Base-by-base conservation (phyloP, 225 moss, liverwort and hornwort species). In the Climacium dendroides region DNA sequence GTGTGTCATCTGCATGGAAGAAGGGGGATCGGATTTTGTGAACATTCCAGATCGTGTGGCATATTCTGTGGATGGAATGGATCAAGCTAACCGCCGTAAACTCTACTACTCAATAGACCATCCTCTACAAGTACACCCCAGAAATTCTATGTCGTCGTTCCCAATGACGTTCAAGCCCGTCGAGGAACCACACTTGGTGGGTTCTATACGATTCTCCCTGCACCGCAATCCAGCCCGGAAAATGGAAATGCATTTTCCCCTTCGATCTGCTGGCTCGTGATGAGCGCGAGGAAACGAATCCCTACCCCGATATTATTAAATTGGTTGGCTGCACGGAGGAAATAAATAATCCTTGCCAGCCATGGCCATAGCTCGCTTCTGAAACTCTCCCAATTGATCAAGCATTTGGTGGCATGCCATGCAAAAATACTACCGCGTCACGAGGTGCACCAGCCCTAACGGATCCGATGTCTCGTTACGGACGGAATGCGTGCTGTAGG, bases 391-490 rank as follows among this genome's bases (percentile, higher is more conserved):
- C 70, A 32, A 34, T 72, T 61, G 62, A 87, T 71, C 24, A 53
- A 81, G 85, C 69, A 90, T 72, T 77, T 34, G 76, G n/a, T 58
- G 55, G 87, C 65, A 48, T 39, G 32, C 39, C 19, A 28, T 41
- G 19, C 60, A 67, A 39, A 70, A 82, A 74, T 58, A 62, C 88
- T 92, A 92, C 80, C 84, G 83, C 16, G 88, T 62, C 61, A 88
- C 75, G 61, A 83, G 90, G 19, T 86, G 83, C 52, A 52, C n/a
- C 50, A 92, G 55, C 53, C 90, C 88, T 19, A 92, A 48, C 11
- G 92, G 92, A 86, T 92, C 92, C 55, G 90, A 84, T 11, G 90
- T 88, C 11, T 90, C 92, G 84, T 92, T 90, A 35, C 76, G 88
- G 71, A 63, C 28, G 76, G 69, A 64, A 39, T 41, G 80, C 23